Conservation (phyloP, 331 rosid species). For the Rhamnella rubrinervis region DNA sequence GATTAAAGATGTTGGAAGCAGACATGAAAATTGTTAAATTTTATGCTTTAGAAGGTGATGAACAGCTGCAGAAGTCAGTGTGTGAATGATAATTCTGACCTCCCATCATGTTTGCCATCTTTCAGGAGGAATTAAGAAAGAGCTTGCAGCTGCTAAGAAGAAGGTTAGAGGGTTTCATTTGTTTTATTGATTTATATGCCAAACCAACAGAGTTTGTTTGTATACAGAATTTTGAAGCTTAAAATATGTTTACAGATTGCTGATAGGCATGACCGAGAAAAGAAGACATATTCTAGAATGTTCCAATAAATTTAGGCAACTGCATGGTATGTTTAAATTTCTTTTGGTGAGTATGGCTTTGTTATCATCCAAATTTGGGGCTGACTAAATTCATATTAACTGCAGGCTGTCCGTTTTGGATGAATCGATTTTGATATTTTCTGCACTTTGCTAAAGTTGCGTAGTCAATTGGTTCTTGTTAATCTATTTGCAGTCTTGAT, state of each 20-base stretch:
- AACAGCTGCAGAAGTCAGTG: not conserved
- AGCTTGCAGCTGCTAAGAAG: conserved; percentile 59
- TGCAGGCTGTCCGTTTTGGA: conserved; percentile 26
- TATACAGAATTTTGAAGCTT: not conserved
- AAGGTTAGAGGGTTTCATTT: conserved; percentile 39
- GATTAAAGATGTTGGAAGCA: not conserved
- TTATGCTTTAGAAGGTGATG: conserved; percentile 8
- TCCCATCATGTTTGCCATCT: not conserved
- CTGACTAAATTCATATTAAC: conserved; percentile 6
- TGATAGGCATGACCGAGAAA: conserved; percentile 65
- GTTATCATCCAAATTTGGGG: not conserved
- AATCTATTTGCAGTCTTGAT: conserved; percentile 19
- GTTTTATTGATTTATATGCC: not conserved
- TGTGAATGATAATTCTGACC: not conserved
- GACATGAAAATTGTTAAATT: not conserved
- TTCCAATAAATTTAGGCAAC: conserved; percentile 39
- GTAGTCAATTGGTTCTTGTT: conserved; percentile 22
- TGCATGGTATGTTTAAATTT: conserved; percentile 1
- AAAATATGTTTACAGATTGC: conserved; percentile 47
- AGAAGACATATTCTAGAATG: conserved; percentile 67
- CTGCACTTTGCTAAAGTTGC: conserved; percentile 25
- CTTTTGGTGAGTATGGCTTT: not conserved
- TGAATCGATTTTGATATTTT: conserved; percentile 13
- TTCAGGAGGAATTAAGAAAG: conserved; percentile 78
- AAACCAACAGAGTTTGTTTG: not conserved